Base-by-base conservation (phyloP, 306 rosid genomes). In the Glycine tomentella region DNA sequence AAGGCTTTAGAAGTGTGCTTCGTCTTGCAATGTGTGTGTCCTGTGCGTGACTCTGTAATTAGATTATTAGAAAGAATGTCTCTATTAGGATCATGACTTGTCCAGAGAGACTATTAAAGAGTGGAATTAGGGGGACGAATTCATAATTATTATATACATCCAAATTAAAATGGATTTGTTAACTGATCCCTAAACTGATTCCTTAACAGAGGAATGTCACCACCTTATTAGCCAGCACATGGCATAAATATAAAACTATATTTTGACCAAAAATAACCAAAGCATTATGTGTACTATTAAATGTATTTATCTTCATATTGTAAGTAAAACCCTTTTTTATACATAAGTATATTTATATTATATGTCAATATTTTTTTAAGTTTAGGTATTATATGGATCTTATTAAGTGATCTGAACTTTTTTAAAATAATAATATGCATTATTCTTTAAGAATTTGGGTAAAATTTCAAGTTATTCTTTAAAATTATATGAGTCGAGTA, bases 101-200 rank as follows among this genome's bases (percentile, higher is more conserved):
- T 25, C 31, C 31, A 25, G 31, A 25, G 31, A 25, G 49, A 59
- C 12, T 31, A 36, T 73, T 25, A 13, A 61, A 4, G 33, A 40
- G 65, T 49, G 25, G 72, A 48, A 2, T 25, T 25, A 25, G 31
- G 31, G 57, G 14, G 42, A 10, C 42, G 53, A 14, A 3, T 80
- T 44, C n/a, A 33, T 56, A 9, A 44, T 71, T 10, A 79, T 78
- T 36, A 73, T 31, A 66, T 20, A 82, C 69, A 81, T 57, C 84
- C 67, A 62, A 55, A 82, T 67, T 77, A 52, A 80, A 79, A 79
- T 44, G 46, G 89, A 86, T 87, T 91, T 88, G 86, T 91, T 95
- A 89, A 95, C 98, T 86, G 94, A 92, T 95, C 97, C 97, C 95
- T 80, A 92, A 82, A 80, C 94, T 74, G 97, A 92, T 92, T 91